Evolutionary conservation across 441 rosid genomes (phyloP).

Genomic region (Erodium chrysanthum): DNA sequence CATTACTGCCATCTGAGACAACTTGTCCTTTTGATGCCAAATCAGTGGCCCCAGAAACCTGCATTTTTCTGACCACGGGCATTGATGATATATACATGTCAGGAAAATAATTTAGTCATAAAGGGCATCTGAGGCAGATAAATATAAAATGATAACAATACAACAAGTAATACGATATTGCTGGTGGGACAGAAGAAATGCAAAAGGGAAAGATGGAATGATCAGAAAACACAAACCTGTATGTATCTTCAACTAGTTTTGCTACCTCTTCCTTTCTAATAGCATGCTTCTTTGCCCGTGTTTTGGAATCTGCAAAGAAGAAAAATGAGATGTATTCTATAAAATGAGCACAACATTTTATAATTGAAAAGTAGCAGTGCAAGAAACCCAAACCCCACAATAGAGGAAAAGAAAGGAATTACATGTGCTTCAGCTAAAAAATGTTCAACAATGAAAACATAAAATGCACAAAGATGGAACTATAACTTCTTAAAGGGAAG

Average conservation of each 20-base stretch:
- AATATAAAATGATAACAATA: not conserved
- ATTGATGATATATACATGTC: conserved; percentile 16
- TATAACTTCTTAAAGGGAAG: too few relatives aligned
- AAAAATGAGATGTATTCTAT: conserved; percentile 6
- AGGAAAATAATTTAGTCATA: conserved; percentile 12
- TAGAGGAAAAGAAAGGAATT: too few relatives aligned
- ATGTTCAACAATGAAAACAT: not conserved
- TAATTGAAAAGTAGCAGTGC: not conserved
- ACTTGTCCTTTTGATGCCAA: conserved; percentile 76
- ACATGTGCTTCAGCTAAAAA: not conserved
- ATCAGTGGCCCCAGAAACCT: conserved; percentile 78
- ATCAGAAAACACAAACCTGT: conserved; percentile 43
- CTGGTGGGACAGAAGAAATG: not conserved
- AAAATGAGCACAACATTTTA: not conserved
- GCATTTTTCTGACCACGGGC: conserved; percentile 64
- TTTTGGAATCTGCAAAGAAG: conserved; percentile 40
- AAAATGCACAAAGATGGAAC: not conserved
- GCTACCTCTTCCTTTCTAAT: conserved; percentile 77
- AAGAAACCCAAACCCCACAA: not conserved
- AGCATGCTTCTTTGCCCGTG: conserved; percentile 57
- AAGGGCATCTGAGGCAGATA: not conserved
- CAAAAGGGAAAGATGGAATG: not conserved
- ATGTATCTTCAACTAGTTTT: conserved; percentile 75
- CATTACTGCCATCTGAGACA: conserved; percentile 51
- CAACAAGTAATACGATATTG: not conserved